phyloP scores from a whole-genome alignment of 2,329 filamentous ascomycete genomes.

The Fusarium citri region DNA sequence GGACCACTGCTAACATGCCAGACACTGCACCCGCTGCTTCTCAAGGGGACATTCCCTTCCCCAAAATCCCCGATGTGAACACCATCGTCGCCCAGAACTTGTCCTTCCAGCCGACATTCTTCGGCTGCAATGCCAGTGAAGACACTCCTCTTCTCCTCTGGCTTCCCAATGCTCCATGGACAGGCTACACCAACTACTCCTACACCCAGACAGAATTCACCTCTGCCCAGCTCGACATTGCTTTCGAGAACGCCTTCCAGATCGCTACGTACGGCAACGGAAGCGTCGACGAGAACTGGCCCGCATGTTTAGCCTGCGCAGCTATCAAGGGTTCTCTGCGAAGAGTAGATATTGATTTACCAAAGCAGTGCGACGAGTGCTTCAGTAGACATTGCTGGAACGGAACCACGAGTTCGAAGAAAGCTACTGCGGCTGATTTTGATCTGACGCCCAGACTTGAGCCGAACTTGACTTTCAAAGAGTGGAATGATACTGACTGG shows the following conservation, averaged over 20 bases:
- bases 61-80: conserved; percentile 43
- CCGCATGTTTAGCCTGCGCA: conserved; percentile 83
- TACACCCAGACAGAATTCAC: conserved; percentile 43
- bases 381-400: conserved; percentile 47
- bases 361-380: conserved; percentile 42
- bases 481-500: conserved; percentile 43
- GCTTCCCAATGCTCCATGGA: conserved; percentile 48
- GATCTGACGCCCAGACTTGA: conserved; percentile 37
- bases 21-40: conserved; percentile 36
- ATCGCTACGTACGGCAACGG: conserved; percentile 82
- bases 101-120: conserved; percentile 46
- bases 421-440: conserved; percentile 30
- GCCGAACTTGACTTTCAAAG: conserved; percentile 32
- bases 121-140: conserved; percentile 43
- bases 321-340: conserved; percentile 76
- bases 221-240: conserved; percentile 38
- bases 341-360: conserved; percentile 31
- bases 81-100: conserved; percentile 45
- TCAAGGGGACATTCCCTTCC: conserved; percentile 46
- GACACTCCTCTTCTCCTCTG: conserved; percentile 45
- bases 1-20: background rate
- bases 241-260: conserved; percentile 76
- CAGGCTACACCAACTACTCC: conserved; percentile 45
- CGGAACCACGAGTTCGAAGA: conserved; percentile 22
- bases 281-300: conserved; percentile 76